A percentile compares a stretch with the other conserved stretches of the same genome.
These are phyloP conservation scores for Globisporangium mamillatum DNA, from an alignment of 352 stramenopile species.

Conservation along the genomic window DNA sequence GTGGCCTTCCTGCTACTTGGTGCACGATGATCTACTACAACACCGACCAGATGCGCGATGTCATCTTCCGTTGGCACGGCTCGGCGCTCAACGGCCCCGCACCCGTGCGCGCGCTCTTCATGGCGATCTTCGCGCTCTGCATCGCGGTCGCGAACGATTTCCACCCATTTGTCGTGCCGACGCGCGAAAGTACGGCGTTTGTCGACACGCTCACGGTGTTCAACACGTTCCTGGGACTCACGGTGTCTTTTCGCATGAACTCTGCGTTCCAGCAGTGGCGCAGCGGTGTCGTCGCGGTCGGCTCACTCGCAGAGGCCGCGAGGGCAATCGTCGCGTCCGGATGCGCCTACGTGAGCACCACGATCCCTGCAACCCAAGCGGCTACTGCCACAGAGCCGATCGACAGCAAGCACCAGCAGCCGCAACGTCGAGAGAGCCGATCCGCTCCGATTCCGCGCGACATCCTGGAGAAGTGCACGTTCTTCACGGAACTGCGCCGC, in stretches of 20 bases:
- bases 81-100: slow-evolving; percentile 73
- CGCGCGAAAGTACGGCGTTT: slow-evolving; percentile 66
- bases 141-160: slow-evolving; percentile 51
- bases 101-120: slow-evolving; percentile 54
- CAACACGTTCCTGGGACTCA: slow-evolving; percentile 82
- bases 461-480: slow-evolving; percentile 71
- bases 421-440: slow-evolving; percentile 16
- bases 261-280: slow-evolving; percentile 81
- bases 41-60: slow-evolving; percentile 47
- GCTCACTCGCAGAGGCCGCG: slow-evolving; percentile 55
- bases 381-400: slow-evolving; percentile 5
- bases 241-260: slow-evolving; percentile 79
- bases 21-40: slow-evolving; percentile 80
- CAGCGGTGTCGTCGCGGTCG: slow-evolving; percentile 59
- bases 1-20: neutral
- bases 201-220: slow-evolving; percentile 82
- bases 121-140: slow-evolving; percentile 59
- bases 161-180: slow-evolving; percentile 63
- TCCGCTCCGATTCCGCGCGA: slow-evolving; percentile 39
- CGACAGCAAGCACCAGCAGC: slow-evolving; percentile 4
- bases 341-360: slow-evolving; percentile 62
- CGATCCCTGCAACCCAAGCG: slow-evolving; percentile 23
- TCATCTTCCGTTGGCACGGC: slow-evolving; percentile 69
- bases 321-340: slow-evolving; percentile 69
- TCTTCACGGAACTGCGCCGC: slow-evolving; percentile 70